Evolutionary conservation across 441 rosid species (phyloP), one percentile per base, ranked within the genome.

Genomic region (Pelargonium fulgidum): DNA sequence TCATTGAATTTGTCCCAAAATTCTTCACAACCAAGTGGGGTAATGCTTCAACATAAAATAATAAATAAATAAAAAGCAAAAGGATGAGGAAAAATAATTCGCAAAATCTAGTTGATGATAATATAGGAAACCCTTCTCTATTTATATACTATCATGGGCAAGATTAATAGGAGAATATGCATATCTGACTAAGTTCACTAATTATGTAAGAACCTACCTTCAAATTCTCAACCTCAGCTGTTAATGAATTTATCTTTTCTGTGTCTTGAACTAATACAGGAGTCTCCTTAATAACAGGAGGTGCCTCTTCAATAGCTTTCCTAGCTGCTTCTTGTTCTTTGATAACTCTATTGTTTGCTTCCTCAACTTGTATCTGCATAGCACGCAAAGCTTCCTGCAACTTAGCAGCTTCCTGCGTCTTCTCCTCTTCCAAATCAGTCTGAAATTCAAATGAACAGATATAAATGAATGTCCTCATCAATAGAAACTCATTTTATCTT

Each of bases 351-450:
- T 84, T 81, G 76, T 80, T 89, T 77, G 95, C 90, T 77, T 89
- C 96, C 78, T 91, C 89, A 65, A 89, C 75, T 79, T 92, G 89
- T 20, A 77, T 70, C 77, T 82, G 93, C 91, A 81, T 84, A 69
- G 84, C 84, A 69, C 77, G 82, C 85, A 96, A 79, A 59, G 83
- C 77, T 11, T 86, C 97, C 81, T 91, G 96, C 73, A 88, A 77
- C 82, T 92, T 92, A 73, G 85, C 84, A 85, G 82, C 79, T 81
- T 95, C 97, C 79, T 91, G 97, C 73, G 86, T 79, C 72, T 92
- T 95, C 79, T 89, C 90, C 81, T 92, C 99, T 81, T 95, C 99
- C 78, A 88, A 72, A 86, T 92, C 98, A 73, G 86, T 85, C 99
- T 92, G 82, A 44, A 71, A 74, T 67, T 62, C 77, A 73, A 78